phyloP scores from a whole-genome alignment of 1,284 basidiomycete genomes.

The Ceratobasidium sp. region DNA sequence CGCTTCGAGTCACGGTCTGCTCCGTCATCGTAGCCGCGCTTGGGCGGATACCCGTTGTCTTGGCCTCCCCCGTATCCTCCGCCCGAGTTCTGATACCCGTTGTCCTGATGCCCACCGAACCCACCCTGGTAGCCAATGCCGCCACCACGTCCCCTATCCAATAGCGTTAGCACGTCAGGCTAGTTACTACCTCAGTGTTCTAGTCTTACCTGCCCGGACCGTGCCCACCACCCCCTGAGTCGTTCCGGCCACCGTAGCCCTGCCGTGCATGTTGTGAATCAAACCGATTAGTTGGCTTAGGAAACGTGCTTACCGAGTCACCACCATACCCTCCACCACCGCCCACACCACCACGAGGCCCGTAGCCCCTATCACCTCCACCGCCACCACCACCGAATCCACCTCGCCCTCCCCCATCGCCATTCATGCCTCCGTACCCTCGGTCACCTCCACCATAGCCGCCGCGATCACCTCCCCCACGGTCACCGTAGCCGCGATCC shows the following conservation, averaged over 20 bases:
- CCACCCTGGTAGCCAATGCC: slow-evolving; percentile 36
- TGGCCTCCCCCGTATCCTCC: slow-evolving; percentile 38
- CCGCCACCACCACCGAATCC: slow-evolving; percentile 37
- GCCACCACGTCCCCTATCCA: slow-evolving; percentile 22
- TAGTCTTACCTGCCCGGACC: slow-evolving; percentile 22
- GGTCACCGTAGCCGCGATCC: slow-evolving; percentile 12
- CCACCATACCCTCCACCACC: slow-evolving; percentile 25
- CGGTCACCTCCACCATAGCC: too few relatives aligned
- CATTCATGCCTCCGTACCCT: too few relatives aligned
- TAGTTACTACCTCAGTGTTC: not conserved
- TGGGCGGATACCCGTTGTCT: slow-evolving; percentile 36
- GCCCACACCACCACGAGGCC: slow-evolving; percentile 41
- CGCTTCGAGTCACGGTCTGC: slow-evolving; percentile 43
- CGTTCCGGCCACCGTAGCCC: slow-evolving; percentile 23
- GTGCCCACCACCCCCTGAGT: slow-evolving; percentile 27
- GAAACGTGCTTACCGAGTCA: slow-evolving; percentile 14
- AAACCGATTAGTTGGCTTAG: not conserved
- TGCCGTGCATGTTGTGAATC: slow-evolving; percentile 1
- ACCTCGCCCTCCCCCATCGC: too few relatives aligned
- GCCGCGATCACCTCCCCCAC: too few relatives aligned
- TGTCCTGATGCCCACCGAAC: slow-evolving; percentile 29
- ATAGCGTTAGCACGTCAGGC: not conserved
- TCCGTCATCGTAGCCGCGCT: slow-evolving; percentile 42
- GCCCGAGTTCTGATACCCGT: slow-evolving; percentile 22
- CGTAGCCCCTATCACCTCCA: slow-evolving; percentile 45